Conservation (phyloP, 768 basidiomycete genomes). For the Auricularia cornea region DNA sequence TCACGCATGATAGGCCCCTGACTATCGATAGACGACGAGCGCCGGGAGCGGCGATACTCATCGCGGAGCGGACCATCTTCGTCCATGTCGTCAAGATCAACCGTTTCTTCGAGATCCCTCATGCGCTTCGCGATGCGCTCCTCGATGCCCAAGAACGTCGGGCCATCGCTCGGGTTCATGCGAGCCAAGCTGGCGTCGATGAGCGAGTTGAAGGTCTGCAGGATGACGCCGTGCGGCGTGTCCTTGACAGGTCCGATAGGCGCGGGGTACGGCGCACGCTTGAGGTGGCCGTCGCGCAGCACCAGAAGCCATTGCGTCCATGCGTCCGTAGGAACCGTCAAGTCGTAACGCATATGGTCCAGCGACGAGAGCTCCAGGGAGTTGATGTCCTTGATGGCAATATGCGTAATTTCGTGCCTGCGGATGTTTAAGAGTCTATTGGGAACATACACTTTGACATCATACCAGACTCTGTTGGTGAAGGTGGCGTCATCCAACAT, state of each 20-base stretch:
- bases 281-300: neutral
- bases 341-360: neutral
- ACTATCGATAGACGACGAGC: slow-evolving; percentile 15
- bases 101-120: slow-evolving; percentile 46
- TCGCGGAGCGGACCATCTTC: slow-evolving; percentile 76
- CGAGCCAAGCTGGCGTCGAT: neutral
- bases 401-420: neutral
- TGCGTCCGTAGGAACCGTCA: neutral
- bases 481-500: neutral
- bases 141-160: slow-evolving; percentile 66
- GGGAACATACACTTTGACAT: too few relatives aligned
- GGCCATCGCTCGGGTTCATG: slow-evolving; percentile 35
- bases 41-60: slow-evolving; percentile 70
- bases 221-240: neutral
- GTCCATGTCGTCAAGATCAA: slow-evolving; percentile 49
- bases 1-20: neutral
- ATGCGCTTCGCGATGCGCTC: slow-evolving; percentile 48
- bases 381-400: neutral
- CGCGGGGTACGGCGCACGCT: neutral
- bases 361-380: neutral
- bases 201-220: neutral
- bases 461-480: neutral
- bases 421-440: too few relatives aligned
- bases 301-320: neutral
- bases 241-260: neutral